phyloP scores from a whole-genome alignment of 305 asterid species.

The Fraxinus xanthoxyloides region DNA sequence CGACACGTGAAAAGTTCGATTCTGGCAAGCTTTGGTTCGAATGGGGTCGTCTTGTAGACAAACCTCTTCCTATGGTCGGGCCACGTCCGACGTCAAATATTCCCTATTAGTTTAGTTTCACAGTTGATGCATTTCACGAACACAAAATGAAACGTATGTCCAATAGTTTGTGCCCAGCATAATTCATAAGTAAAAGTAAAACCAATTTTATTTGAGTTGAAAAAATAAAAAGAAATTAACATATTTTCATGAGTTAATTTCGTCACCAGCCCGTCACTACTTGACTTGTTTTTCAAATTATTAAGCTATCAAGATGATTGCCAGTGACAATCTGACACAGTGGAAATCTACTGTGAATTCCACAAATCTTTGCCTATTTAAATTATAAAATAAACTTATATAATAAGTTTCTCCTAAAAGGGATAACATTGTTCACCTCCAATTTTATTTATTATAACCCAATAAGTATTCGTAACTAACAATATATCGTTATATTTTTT shows the following conservation, averaged over 20 bases:
- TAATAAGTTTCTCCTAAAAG: not conserved
- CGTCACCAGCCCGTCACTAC: not conserved
- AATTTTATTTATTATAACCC: no score
- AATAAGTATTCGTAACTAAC: not conserved
- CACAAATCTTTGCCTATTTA: conserved; percentile 20
- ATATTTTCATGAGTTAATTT: not conserved
- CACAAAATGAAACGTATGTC: not conserved
- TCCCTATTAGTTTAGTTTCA: not conserved
- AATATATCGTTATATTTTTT: no score
- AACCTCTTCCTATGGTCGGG: not conserved
- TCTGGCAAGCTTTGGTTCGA: not conserved
- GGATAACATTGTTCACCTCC: not conserved
- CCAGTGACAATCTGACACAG: conserved; percentile 18
- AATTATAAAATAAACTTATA: not conserved
- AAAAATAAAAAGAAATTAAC: not conserved
- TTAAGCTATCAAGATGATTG: not conserved
- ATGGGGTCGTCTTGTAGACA: not conserved
- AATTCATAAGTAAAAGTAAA: no score
- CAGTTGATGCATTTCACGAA: not conserved
- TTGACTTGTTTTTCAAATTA: not conserved
- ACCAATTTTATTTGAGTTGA: not conserved
- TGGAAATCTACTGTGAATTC: conserved; percentile 42
- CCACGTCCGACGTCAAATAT: not conserved
- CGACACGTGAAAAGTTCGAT: not conserved
- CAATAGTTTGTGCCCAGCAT: not conserved